These are phyloP conservation scores for Suillus brevipes DNA, from an alignment of 768 basidiomycete species.

Conservation along the genomic window DNA sequence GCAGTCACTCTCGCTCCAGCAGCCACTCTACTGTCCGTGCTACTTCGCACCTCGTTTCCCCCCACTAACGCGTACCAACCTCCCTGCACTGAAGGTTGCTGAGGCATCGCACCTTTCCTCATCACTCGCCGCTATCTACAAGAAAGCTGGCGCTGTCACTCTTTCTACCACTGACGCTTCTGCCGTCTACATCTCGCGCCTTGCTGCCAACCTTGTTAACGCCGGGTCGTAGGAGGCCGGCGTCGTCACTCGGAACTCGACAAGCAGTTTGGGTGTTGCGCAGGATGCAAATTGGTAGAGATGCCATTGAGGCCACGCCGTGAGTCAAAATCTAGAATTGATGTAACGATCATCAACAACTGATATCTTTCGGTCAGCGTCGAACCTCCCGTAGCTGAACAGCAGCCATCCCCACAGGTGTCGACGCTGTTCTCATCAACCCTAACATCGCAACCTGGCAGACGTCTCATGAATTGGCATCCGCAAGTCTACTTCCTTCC, in stretches of 20 bases:
- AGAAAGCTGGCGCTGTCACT: conserved; percentile 69
- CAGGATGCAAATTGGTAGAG: conserved; percentile 47
- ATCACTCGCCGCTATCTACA: conserved; percentile 76
- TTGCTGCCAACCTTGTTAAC: conserved; percentile 87
- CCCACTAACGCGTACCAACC: too few species aligned
- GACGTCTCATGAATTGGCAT: conserved; percentile 95
- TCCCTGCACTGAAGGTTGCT: conserved; percentile 79
- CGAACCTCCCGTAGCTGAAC: conserved; percentile 26
- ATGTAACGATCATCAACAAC: background rate
- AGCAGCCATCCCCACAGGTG: conserved; percentile 48
- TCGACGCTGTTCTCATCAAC: conserved; percentile 93
- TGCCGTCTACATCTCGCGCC: conserved; percentile 67
- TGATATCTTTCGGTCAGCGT: conserved; percentile 24
- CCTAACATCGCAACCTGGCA: conserved; percentile 99
- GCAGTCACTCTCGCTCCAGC: too few species aligned
- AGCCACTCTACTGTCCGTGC: too few species aligned
- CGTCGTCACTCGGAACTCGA: too few species aligned
- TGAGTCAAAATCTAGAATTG: conserved; percentile 34
- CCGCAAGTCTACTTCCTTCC: conserved; percentile 98
- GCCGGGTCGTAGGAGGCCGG: too few species aligned
- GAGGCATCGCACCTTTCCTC: conserved; percentile 68
- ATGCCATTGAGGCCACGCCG: conserved; percentile 56
- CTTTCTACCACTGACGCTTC: conserved; percentile 59
- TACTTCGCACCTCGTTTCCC: too few species aligned
- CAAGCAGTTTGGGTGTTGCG: background rate